Evolutionary conservation across 768 basidiomycete genomes (phyloP), one percentile per base, ranked within the genome.

Genomic region (Kwoniella newhampshirensis): DNA sequence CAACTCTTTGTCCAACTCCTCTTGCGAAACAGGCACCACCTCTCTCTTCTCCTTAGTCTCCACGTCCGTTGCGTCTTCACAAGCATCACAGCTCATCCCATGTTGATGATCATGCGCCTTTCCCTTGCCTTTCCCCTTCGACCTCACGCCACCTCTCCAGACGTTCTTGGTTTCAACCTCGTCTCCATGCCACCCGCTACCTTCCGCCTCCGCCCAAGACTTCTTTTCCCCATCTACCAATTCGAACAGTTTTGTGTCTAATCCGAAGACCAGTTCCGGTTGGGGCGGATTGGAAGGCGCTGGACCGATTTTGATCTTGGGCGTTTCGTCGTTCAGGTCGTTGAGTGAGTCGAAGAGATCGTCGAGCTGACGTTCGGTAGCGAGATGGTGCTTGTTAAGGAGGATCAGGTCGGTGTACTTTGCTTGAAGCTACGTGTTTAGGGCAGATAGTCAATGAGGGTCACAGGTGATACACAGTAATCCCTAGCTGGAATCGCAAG

Each of bases 301-400:
- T 9, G 61, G 51, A 2, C 61, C 52, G 83, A 89, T 57, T 17
- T 81, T 82, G 54, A 96, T 82, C 75, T 91, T 90, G 6, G 91
- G 91, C 3, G 93, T 96, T 25, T 80, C 78, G 67, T 96, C 91
- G 74, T 97, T 97, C 45, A 97, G 82, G 4, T 89, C 91, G 75
- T 87, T 81, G 13, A 97, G 82, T 63, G 91, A 87, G 74, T 97
- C 93, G 37, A 91, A 76, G 18, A 96, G 87, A 46, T 83, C 78
- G 74, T 96, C 93, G 39, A 92, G 81, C 42, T 83, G 81, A 32
- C 86, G 83, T 57, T 90, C 89, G 4, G 87, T 82, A 39, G 75
- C 81, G 55, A 87, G 83, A 63, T 94, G 90, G 85, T 88, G 91
- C 81, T 97, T 96, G 65, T 92, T 93, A 85, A 97, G 83, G 26